Evolutionary conservation across 331 rosid species (phyloP).

Genomic region (Quercus lobata): DNA sequence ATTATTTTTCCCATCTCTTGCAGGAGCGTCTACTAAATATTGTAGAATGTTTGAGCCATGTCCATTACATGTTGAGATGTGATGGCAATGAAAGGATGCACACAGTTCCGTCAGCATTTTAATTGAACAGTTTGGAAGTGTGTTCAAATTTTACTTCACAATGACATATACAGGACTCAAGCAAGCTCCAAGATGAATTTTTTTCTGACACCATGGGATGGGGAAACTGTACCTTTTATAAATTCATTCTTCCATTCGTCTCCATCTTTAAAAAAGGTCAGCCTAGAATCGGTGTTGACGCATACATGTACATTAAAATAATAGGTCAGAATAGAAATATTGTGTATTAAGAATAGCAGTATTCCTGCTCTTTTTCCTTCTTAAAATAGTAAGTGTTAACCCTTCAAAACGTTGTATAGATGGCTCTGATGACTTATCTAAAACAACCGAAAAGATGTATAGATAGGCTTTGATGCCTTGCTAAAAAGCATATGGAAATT

Average conservation of each 20-base stretch:
- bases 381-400: background rate
- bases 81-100: conserved; percentile 8
- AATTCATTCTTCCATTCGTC: background rate
- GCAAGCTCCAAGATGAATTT: conserved; percentile 4
- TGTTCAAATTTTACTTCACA: conserved; percentile 16
- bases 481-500: conserved; percentile 1
- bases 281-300: conserved; percentile 20
- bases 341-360: conserved; percentile 31
- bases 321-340: conserved; percentile 24
- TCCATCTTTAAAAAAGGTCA: conserved; percentile 7
- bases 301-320: conserved; percentile 29
- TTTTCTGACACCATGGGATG: conserved; percentile 16
- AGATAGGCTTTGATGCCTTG: conserved; percentile 40
- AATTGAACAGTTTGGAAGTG: conserved; percentile 25
- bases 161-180: conserved; percentile 13
- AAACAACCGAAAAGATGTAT: conserved; percentile 4
- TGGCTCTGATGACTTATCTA: conserved; percentile 31
- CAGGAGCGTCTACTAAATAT: conserved; percentile 19
- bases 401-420: conserved; percentile 37
- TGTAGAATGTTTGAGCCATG: background rate
- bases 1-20: background rate
- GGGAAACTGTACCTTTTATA: background rate
- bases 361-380: conserved; percentile 12
- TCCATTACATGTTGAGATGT: conserved; percentile 4
- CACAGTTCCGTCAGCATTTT: conserved; percentile 17